Base-by-base conservation (phyloP, 345 rosid genomes). In the Eucalyptus pumila region DNA sequence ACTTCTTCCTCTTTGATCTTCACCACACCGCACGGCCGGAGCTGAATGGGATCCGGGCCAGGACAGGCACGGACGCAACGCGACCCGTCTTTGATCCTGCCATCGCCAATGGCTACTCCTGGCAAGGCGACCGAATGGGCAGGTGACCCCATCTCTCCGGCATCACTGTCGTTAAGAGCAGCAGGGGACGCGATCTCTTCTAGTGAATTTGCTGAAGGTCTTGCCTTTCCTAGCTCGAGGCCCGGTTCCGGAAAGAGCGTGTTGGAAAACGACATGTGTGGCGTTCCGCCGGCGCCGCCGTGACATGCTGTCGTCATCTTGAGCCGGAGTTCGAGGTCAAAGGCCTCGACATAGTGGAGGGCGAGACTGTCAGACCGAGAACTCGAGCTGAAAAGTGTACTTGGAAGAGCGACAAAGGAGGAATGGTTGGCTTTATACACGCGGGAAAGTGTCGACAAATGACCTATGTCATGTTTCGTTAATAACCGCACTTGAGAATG, bases 231-330 rank as follows among this genome's bases (percentile, higher is more conserved):
- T 32, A 65, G 37, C 37, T 65, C 37, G 32, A 65, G 37, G 19
- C 6, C 32, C 11, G 23, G 8, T 67, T 67, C 23, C 4, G 16
- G 76, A 67, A 67, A n/a, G 40, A 67, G 40, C 23, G 21, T 67
- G 40, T 15, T 2, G 3, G 23, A 15, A n/a, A n/a, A n/a, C 40
- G 76, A n/a, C 11, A 11, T 2, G 21, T 11, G 30, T 0, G 1
- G 65, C 0, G 65, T 24, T 10, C 40, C 1, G 21, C 40, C 23
- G 37, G 40, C 11, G 11, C 76, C 11, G 5, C 11, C 40, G 2
- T 4, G 21, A 7, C 6, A 32, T 23, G 40, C 76, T 40, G 23
- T 67, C 76, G 76, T 32, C 76, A 67, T 67, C 4, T 14, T n/a
- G 76, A n/a, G 76, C 62, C 1, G 13, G 30, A 56, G 62, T 24